Percentiles rank a stretch among this genome's conserved stretches.
Evolutionary conservation across 176 grass and related monocot species (phyloP).

Genomic region (Carex parvula): DNA sequence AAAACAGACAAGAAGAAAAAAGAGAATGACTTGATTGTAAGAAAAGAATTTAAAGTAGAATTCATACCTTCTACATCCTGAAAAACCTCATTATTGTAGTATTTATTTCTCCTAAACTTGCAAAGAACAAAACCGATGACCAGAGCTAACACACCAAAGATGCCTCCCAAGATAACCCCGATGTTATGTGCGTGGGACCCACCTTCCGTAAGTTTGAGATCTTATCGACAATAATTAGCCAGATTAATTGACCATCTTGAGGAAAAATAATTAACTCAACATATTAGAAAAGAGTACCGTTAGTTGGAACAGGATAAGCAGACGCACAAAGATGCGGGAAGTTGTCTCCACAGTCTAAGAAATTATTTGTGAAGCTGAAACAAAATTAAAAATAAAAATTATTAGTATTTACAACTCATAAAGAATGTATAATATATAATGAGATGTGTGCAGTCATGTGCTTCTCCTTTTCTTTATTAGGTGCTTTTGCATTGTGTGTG

Average conservation of each 20-base stretch:
- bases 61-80: constrained; percentile 46
- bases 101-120: constrained; percentile 23
- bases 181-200: background rate
- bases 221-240: background rate
- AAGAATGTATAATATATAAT: constrained; percentile 3
- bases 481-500: too few relatives aligned
- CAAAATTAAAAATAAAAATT: constrained; percentile 21
- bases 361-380: constrained; percentile 46
- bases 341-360: constrained; percentile 37
- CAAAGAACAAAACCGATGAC: constrained; percentile 36
- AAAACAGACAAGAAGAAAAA: background rate
- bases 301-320: constrained; percentile 9
- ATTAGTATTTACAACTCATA: background rate
- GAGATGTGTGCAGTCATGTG: background rate
- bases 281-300: background rate
- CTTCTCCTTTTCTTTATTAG: too few relatives aligned
- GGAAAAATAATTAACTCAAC: background rate
- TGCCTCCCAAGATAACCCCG: constrained; percentile 37
- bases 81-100: constrained; percentile 28
- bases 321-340: constrained; percentile 2
- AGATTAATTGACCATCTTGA: background rate
- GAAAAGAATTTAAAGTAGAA: background rate
- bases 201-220: constrained; percentile 12
- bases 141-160: constrained; percentile 29
- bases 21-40: too few relatives aligned